These are phyloP conservation scores for Phanerochaete carnosa DNA, from an alignment of 768 basidiomycete genomes.

Conservation along the genomic window DNA sequence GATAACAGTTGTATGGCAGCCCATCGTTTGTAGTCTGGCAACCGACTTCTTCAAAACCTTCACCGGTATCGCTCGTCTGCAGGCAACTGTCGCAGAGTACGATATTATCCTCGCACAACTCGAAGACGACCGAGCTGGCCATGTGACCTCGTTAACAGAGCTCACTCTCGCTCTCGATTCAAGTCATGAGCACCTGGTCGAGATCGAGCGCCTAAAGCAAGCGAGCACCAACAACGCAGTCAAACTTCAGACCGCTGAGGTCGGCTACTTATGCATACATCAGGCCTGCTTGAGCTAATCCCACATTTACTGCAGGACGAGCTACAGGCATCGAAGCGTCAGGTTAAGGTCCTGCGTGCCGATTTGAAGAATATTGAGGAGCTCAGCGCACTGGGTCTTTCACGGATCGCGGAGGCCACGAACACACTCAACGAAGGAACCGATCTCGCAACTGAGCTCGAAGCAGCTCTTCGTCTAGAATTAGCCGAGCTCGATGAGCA, in stretches of 20 bases:
- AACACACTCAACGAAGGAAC: not conserved
- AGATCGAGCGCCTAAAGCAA: not conserved
- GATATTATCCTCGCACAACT: not conserved
- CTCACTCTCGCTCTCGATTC: not conserved
- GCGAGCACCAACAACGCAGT: not conserved
- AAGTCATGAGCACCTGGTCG: not conserved
- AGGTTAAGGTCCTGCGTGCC: not conserved
- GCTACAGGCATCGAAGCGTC: not conserved
- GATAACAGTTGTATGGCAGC: not conserved
- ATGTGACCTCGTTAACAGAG: not conserved
- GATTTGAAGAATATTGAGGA: not conserved
- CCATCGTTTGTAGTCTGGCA: not conserved
- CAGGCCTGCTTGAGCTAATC: not conserved
- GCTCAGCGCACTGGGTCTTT: not conserved
- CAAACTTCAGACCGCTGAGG: not conserved
- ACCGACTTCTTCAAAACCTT: not conserved
- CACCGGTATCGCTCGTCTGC: not conserved
- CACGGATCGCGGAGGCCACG: not conserved
- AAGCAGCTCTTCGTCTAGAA: not conserved
- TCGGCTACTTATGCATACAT: not conserved
- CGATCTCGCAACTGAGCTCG: not conserved
- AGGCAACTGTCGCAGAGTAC: not conserved
- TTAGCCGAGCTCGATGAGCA: not conserved
- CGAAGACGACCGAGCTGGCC: not conserved
- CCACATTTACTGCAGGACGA: not conserved